Evolutionary conservation across 2,329 filamentous ascomycete species (phyloP).

Genomic region (Exutisphaerella laricina): DNA sequence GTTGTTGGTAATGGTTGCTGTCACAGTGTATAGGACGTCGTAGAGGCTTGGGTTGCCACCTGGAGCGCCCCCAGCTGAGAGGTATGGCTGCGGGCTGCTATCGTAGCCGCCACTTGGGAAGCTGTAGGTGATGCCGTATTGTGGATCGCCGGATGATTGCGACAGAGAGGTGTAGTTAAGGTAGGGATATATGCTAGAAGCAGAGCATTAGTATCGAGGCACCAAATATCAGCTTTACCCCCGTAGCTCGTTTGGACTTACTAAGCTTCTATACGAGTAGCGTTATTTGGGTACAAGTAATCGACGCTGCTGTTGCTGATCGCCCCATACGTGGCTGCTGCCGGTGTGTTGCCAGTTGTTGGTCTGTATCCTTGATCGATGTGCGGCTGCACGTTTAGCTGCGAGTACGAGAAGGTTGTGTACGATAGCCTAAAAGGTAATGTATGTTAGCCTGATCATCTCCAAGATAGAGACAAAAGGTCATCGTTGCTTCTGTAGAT

Average conservation of each 20-base stretch:
- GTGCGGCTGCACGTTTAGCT: slow-evolving; percentile 53
- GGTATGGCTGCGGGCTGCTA: slow-evolving; percentile 52
- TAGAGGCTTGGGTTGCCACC: slow-evolving; percentile 60
- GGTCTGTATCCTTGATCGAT: slow-evolving; percentile 52
- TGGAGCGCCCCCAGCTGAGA: slow-evolving; percentile 59
- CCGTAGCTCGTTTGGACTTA: neutral
- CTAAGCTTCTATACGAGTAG: slow-evolving; percentile 50
- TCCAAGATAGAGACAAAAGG: slow-evolving; percentile 36
- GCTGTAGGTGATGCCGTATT: slow-evolving; percentile 61
- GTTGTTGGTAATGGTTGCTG: slow-evolving; percentile 65
- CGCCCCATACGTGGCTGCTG: slow-evolving; percentile 61
- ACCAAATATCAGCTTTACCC: too few relatives aligned
- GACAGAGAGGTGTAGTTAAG: slow-evolving; percentile 58
- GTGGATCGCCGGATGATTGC: slow-evolving; percentile 52
- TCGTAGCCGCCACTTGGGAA: slow-evolving; percentile 53
- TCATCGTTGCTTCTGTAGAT: too few relatives aligned
- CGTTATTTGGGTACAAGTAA: slow-evolving; percentile 61
- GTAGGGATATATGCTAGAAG: slow-evolving; percentile 60
- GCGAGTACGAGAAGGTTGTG: slow-evolving; percentile 70
- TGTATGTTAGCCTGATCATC: neutral
- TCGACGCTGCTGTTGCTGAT: slow-evolving; percentile 57
- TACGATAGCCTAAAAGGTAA: slow-evolving; percentile 55
- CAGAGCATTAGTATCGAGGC: neutral
- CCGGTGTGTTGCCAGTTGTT: slow-evolving; percentile 55
- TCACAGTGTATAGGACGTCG: slow-evolving; percentile 63